phyloP scores from a whole-genome alignment of 1,139 yeast species.

The Petasospora fabianii region DNA sequence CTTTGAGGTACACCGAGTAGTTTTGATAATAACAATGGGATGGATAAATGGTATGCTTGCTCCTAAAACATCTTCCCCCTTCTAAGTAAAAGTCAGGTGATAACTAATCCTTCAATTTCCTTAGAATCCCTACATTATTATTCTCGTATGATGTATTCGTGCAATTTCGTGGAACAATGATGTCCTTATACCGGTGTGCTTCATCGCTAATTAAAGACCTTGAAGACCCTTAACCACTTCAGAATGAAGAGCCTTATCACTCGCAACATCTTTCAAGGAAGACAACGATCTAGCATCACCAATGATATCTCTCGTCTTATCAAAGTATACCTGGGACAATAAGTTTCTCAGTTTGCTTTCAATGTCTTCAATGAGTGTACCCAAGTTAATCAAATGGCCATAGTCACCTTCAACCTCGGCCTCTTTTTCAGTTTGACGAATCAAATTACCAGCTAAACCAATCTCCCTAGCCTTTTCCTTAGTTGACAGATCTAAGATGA shows the following conservation, averaged over 20 bases:
- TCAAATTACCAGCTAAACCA: conserved; percentile 75
- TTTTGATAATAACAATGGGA: no score
- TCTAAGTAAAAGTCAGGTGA: no score
- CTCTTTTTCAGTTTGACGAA: conserved; percentile 68
- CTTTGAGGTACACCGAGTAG: no score
- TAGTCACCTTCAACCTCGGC: conserved; percentile 29
- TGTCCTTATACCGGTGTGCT: not conserved
- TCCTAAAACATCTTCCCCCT: no score
- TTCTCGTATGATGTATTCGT: no score
- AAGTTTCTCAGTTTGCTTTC: conserved; percentile 85
- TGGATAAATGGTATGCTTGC: no score
- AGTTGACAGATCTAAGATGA: conserved; percentile 63
- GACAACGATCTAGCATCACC: conserved; percentile 33
- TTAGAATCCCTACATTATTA: no score
- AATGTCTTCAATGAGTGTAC: conserved; percentile 80
- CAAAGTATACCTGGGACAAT: conserved; percentile 92
- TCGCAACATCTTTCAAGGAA: conserved; percentile 38
- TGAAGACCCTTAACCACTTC: conserved; percentile 43
- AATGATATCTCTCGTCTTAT: conserved; percentile 78
- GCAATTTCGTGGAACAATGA: not conserved
- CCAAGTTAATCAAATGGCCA: conserved; percentile 75
- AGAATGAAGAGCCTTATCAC: conserved; percentile 37
- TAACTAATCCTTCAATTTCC: no score
- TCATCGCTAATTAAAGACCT: conserved; percentile 20
- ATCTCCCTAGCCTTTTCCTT: conserved; percentile 34